Percentiles rank a stretch among this genome's conserved stretches.
phyloP scores from a whole-genome alignment of 305 asterid species.

The Solanum hybrid region DNA sequence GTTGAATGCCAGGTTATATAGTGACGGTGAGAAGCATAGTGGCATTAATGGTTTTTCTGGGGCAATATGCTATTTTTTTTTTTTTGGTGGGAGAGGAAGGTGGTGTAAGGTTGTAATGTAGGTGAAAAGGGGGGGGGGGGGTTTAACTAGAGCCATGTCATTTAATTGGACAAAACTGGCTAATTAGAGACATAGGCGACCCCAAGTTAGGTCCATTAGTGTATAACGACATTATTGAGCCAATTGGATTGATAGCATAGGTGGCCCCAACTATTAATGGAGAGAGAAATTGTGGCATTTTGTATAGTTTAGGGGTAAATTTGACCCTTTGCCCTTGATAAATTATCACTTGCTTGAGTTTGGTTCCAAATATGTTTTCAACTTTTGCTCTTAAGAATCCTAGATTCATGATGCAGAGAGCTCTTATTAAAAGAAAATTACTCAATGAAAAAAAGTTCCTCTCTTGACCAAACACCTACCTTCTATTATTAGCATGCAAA shows the following conservation, averaged over 20 bases:
- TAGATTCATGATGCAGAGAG: neutral
- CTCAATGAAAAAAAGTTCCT: neutral
- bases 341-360: neutral
- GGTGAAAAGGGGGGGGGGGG: neutral
- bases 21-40: neutral
- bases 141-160: neutral
- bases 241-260: neutral
- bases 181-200: neutral
- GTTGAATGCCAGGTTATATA: neutral
- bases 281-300: neutral
- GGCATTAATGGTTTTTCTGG: neutral
- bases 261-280: neutral
- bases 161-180: neutral
- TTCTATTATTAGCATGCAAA: neutral
- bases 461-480: neutral
- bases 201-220: neutral
- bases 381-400: neutral
- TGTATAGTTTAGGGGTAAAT: neutral
- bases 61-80: neutral
- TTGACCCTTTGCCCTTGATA: neutral
- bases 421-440: neutral
- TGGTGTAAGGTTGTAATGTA: neutral
- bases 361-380: neutral
- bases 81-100: neutral
- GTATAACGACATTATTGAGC: neutral